Evolutionary conservation across 306 rosid genomes (phyloP), one percentile per base, ranked within the genome.

Genomic region (Carpinus fangiana): DNA sequence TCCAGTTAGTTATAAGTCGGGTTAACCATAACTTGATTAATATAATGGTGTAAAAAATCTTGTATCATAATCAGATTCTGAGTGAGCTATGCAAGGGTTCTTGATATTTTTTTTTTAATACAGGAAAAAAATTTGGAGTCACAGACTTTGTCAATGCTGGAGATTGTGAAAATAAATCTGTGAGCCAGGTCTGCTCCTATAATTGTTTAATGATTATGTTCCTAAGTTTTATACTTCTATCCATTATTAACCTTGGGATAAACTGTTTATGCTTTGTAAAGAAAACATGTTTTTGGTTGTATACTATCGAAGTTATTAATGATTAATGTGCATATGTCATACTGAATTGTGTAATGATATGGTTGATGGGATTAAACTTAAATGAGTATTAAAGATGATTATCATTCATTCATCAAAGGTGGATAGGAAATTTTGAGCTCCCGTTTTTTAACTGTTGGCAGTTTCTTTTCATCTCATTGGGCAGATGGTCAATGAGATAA

Each of bases 101-200:
- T 46, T n/a, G 61, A 46, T 36, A 14, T 70, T 43, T 64, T 8
- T 12, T 3, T 41, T 8, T 79, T 52, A 38, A 16, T 45, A 69
- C 77, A 94, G 97, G 97, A 56, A 94, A 90, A 59, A 86, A 87
- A 72, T 92, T 92, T 68, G 98, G 97, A 78, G 72, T 94, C 43
- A 94, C 95, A 4, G 93, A 94, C 21, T 88, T 88, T 74, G 83
- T 92, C 18, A 70, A 85, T 75, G 50, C 87, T 34, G 84, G 80
- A 74, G 80, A 74, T 69, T 81, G 84, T 75, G 89, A 81, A 28
- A 74, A 84, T 71, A 89, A 90, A 85, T 79, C 95, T 72, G 87
- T 87, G 41, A 90, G 92, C 90, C 86, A 92, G 98, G 98, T 93
- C 45, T 65, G 28, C 1, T 46, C 28, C 14, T 45, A 17, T 53